Evolutionary conservation across 306 rosid genomes (phyloP).

Genomic region (Cercis canadensis): DNA sequence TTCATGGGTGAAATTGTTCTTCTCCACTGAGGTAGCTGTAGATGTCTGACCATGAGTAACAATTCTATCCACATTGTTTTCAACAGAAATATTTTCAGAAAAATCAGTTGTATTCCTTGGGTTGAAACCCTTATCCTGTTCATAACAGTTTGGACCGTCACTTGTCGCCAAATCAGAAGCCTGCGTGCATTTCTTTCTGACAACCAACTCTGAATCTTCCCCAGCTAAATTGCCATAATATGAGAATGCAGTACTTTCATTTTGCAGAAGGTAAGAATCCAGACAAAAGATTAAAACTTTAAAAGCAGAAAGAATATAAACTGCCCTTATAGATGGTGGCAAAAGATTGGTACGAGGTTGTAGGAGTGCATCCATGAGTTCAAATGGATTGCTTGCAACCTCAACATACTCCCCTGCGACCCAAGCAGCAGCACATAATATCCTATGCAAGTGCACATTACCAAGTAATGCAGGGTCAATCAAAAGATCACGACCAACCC

Average conservation of each 20-base stretch:
- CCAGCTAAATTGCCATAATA: conserved; percentile 41
- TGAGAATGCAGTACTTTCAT: conserved; percentile 38
- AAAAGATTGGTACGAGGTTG: conserved; percentile 91
- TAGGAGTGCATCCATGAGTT: conserved; percentile 83
- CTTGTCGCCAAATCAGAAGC: conserved; percentile 46
- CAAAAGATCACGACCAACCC: conserved; percentile 75
- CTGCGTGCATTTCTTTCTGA: conserved; percentile 39
- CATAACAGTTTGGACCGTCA: conserved; percentile 37
- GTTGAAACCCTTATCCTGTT: conserved; percentile 61
- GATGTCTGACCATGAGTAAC: conserved; percentile 42
- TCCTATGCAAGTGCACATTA: conserved; percentile 71
- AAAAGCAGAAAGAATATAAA: conserved; percentile 81
- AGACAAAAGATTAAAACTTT: conserved; percentile 70
- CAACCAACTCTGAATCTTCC: conserved; percentile 37
- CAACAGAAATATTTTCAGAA: conserved; percentile 46
- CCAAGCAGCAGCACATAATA: conserved; percentile 91
- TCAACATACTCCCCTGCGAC: conserved; percentile 81
- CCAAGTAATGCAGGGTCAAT: conserved; percentile 97
- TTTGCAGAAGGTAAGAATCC: conserved; percentile 58
- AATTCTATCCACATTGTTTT: conserved; percentile 39
- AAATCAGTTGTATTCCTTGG: conserved; percentile 54
- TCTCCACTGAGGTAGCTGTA: conserved; percentile 35
- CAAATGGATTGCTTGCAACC: conserved; percentile 67
- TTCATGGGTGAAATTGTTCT: conserved; percentile 47
- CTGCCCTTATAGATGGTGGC: conserved; percentile 76